Percentiles rank a stretch among this genome's conserved stretches.
phyloP scores from a whole-genome alignment of 2,329 filamentous ascomycete genomes.

The Trichophyton rubrum region DNA sequence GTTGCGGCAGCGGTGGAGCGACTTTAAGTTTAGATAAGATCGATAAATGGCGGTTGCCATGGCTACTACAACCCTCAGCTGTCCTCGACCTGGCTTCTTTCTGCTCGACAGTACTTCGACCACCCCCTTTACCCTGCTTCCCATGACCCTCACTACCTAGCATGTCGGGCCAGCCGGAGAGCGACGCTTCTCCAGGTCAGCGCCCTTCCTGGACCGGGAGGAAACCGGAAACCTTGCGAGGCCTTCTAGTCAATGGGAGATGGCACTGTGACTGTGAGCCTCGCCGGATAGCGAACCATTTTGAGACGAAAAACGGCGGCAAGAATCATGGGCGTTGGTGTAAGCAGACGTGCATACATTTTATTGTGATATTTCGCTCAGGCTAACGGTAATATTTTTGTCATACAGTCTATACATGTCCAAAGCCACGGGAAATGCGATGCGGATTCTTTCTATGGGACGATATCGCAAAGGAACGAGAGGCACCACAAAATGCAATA shows the following conservation, averaged over 20 bases:
- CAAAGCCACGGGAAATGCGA: slow-evolving; percentile 35
- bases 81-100: no score
- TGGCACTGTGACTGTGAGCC: slow-evolving; percentile 47
- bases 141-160: not conserved
- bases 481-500: slow-evolving; percentile 39
- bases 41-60: not conserved
- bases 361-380: not conserved
- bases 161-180: not conserved
- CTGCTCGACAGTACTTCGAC: not conserved
- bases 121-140: not conserved
- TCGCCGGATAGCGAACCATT: slow-evolving; percentile 41
- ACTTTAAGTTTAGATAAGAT: not conserved
- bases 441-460: slow-evolving; percentile 53
- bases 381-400: not conserved
- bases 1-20: not conserved
- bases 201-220: not conserved
- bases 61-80: not conserved
- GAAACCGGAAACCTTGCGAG: slow-evolving; percentile 15
- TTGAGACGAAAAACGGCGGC: slow-evolving; percentile 46
- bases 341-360: slow-evolving; percentile 17
- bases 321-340: slow-evolving; percentile 45
- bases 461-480: slow-evolving; percentile 41
- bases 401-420: slow-evolving; percentile 43
- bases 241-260: slow-evolving; percentile 31
- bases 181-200: not conserved